Conservation (phyloP, 108 stramenopile genomes). For the Cyclostephanos tholiformis region DNA sequence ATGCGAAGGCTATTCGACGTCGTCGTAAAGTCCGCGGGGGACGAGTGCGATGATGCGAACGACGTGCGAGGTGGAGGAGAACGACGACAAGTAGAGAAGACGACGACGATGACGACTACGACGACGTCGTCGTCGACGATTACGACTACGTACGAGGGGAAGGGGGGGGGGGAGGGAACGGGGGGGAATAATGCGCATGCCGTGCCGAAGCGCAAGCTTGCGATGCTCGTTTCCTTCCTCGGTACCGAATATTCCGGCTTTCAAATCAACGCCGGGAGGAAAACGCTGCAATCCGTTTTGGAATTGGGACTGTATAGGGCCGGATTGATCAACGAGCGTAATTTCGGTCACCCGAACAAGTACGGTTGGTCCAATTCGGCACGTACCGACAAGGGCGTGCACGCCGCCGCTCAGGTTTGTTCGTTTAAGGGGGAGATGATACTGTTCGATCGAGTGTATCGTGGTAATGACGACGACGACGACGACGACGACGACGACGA, state of each 20-base stretch:
- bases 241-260: constrained; percentile 87
- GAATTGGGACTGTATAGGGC: constrained; percentile 84
- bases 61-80: not conserved
- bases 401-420: constrained; percentile 92
- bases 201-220: constrained; percentile 64
- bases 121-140: constrained; percentile 3
- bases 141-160: not conserved
- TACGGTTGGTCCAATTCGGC: constrained; percentile 93
- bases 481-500: constrained; percentile 31
- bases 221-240: constrained; percentile 68
- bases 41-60: too few species aligned
- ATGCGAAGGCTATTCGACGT: constrained; percentile 61
- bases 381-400: constrained; percentile 97
- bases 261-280: constrained; percentile 83
- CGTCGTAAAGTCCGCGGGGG: too few species aligned
- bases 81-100: not conserved
- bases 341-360: constrained; percentile 92
- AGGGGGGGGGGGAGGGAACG: not conserved
- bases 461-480: constrained; percentile 25
- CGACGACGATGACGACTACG: not conserved
- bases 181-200: too few species aligned
- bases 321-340: constrained; percentile 64
- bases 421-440: constrained; percentile 77
- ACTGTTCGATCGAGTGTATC: constrained; percentile 23
- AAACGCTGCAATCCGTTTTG: constrained; percentile 91